Conservation (phyloP, 805 yeast species). For the Yarrowia yakushimensis region DNA sequence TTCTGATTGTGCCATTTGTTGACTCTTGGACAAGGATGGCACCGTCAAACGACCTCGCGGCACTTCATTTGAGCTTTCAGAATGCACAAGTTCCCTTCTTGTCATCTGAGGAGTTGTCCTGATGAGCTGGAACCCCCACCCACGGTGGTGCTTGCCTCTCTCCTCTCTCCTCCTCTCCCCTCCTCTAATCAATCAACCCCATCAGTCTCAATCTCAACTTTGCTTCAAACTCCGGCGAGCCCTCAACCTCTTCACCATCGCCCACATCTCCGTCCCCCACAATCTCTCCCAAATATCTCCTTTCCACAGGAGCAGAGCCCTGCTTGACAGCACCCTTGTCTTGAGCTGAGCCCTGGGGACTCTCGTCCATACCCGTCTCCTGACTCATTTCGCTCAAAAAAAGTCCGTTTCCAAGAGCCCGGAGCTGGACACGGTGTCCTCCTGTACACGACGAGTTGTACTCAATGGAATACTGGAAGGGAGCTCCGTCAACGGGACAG, state of each 20-base stretch:
- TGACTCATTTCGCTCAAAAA: background rate
- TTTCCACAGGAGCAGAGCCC: background rate
- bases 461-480: background rate
- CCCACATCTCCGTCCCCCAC: background rate
- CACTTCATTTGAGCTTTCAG: too few relatives aligned
- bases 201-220: background rate
- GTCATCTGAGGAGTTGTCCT: too few relatives aligned
- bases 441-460: conserved; percentile 13
- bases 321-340: background rate
- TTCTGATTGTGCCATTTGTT: too few relatives aligned
- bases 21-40: too few relatives aligned
- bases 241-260: background rate
- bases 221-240: conserved; percentile 4
- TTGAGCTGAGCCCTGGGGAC: background rate
- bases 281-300: background rate
- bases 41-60: too few relatives aligned
- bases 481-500: background rate
- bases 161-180: too few relatives aligned
- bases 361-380: background rate
- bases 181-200: background rate
- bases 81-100: too few relatives aligned
- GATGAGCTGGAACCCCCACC: too few relatives aligned
- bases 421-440: background rate
- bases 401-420: background rate
- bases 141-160: too few relatives aligned